Base-by-base conservation (phyloP, 1,284 basidiomycete species). In the Leccinum ponderosum region DNA sequence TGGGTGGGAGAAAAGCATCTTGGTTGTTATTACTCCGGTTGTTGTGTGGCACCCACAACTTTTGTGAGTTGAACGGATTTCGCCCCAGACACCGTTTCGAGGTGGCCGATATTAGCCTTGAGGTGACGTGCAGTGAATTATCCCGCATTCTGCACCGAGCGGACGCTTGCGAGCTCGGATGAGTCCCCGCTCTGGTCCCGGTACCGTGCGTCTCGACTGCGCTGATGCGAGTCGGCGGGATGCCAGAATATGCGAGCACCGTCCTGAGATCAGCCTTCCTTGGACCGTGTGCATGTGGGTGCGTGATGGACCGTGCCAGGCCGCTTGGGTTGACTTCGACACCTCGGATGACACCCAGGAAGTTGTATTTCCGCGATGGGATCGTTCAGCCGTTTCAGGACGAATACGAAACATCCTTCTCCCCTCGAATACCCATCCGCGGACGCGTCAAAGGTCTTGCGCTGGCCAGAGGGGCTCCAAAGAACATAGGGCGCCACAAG, bases 191-290 rank as follows among this genome's bases (percentile, higher is more conserved):
- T 66, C 86, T 84, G 0, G 89, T 87, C 0, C 85, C 89, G 1
- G 89, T 88, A 1, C 88, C 89, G 67, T 91, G 89, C 1, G 88
- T 87, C 69, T 91, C 89, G n/a, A 87, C 78, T 14, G 90, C 81
- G 63, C 79, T 83, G 60, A 91, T 75, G 8, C 81, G 77, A 50
- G 69, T 68, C 0, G 84, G 73, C 44, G 77, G 69, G 4, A 89
- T 69, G 2, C 80, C 79, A 7, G 86, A 75, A 44, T 75, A 76
- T 3, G 74, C 65, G 11, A 90, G 71, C 22, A 89, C 69, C 6
- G 75, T 77, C 53, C 73, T 69, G 66, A 90, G 80, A 25, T 71
- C 63, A 6, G 77, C 74, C 66, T 90, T 89, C 1, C 87, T 85
- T 1, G 82, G 80, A 1, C 76, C 79, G 75, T 0, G 87, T 25